These are phyloP conservation scores for Penicillium coffeae DNA, from an alignment of 495 filamentous ascomycete genomes.

Conservation along the genomic window DNA sequence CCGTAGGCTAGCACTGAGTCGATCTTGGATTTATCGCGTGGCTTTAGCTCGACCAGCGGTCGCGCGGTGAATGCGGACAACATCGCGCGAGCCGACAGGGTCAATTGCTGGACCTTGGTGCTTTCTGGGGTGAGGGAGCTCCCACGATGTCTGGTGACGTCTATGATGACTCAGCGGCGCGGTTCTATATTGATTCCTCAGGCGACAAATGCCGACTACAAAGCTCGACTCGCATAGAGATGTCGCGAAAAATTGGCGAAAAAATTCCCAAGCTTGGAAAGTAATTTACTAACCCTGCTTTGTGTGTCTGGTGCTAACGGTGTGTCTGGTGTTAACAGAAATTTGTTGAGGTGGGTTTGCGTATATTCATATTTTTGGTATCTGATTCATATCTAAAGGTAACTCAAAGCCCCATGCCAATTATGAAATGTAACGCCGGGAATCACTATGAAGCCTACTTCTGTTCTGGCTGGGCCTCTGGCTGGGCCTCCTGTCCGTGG, in stretches of 20 bases:
- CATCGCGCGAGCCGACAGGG: constrained; percentile 50
- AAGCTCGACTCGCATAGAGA: too few relatives aligned
- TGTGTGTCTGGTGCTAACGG: too few relatives aligned
- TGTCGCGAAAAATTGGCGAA: too few relatives aligned
- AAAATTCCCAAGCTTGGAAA: too few relatives aligned
- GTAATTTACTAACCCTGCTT: too few relatives aligned
- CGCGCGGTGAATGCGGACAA: constrained; percentile 96
- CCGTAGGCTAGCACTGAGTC: constrained; percentile 90
- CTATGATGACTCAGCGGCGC: constrained; percentile 14
- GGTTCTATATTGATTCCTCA: not conserved
- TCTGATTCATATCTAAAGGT: too few relatives aligned
- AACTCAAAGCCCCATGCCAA: not conserved
- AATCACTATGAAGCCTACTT: constrained; percentile 11
- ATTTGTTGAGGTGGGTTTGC: too few relatives aligned
- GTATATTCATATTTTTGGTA: constrained; percentile 18
- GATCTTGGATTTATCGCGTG: constrained; percentile 91
- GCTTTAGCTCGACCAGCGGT: constrained; percentile 92
- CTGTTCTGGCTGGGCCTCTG: not conserved
- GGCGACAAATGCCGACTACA: not conserved
- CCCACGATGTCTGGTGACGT: constrained; percentile 11
- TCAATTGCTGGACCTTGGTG: constrained; percentile 3
- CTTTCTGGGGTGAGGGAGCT: constrained; percentile 9
- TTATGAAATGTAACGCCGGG: not conserved
- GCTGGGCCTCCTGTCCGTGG: not conserved
- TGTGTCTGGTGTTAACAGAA: too few relatives aligned